These are phyloP conservation scores for Fusarium neocosmosporiellum DNA, from an alignment of 2,329 filamentous ascomycete genomes.

Conservation along the genomic window DNA sequence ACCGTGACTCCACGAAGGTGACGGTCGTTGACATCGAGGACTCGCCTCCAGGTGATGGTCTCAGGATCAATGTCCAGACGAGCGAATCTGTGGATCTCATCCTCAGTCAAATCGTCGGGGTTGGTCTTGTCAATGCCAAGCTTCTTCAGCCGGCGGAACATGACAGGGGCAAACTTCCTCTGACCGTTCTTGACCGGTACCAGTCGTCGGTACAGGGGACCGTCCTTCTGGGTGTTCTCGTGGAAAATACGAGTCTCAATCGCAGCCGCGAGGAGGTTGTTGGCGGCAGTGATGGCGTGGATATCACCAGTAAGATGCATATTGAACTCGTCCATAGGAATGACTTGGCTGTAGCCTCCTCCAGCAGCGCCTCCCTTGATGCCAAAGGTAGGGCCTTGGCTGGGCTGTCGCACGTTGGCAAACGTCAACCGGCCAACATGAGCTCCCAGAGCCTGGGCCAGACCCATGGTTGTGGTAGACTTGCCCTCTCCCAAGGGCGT, in stretches of 20 bases:
- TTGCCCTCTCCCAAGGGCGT: conserved; percentile 98
- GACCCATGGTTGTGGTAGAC: conserved; percentile 96
- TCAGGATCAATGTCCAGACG: conserved; percentile 95
- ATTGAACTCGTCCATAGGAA: conserved; percentile 99
- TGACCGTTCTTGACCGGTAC: conserved; percentile 92
- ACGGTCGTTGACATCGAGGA: conserved; percentile 96
- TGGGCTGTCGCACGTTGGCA: conserved; percentile 96
- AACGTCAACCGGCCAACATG: conserved; percentile 90
- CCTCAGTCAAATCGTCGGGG: conserved; percentile 88
- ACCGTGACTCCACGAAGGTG: conserved; percentile 91
- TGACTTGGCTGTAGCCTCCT: conserved; percentile 98
- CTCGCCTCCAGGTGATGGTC: conserved; percentile 96
- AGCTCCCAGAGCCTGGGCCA: conserved; percentile 91
- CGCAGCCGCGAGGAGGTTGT: conserved; percentile 95
- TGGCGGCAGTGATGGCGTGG: conserved; percentile 95
- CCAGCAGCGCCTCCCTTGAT: conserved; percentile 99
- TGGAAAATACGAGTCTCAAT: conserved; percentile 99
- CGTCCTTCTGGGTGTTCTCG: conserved; percentile 94
- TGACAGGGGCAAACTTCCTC: conserved; percentile 86
- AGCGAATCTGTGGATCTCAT: conserved; percentile 90
- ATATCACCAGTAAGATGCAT: conserved; percentile 97
- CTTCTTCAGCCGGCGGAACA: conserved; percentile 95
- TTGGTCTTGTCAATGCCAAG: conserved; percentile 95
- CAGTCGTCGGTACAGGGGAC: conserved; percentile 84
- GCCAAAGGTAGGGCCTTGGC: conserved; percentile 96